Percentiles rank a stretch among this genome's conserved stretches.
Evolutionary conservation across 2,329 filamentous ascomycete genomes (phyloP).

Genomic region (Nannizziopsis arthrosporioides): DNA sequence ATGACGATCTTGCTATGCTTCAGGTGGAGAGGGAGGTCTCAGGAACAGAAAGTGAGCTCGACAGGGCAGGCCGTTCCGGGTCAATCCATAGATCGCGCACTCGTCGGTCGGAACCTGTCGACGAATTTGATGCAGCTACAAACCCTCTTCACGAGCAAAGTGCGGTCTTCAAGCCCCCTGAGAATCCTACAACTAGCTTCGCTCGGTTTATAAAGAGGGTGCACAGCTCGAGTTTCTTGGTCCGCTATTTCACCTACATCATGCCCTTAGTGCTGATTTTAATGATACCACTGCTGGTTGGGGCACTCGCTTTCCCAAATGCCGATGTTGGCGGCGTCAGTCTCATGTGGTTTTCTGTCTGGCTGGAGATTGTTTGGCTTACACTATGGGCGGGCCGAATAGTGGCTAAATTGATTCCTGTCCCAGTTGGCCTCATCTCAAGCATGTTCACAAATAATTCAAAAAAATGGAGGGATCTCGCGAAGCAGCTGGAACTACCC

Average conservation of each 20-base stretch:
- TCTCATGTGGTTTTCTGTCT: slow-evolving; percentile 85
- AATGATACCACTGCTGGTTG: slow-evolving; percentile 56
- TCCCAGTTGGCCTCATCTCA: slow-evolving; percentile 50
- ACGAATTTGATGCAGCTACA: slow-evolving; percentile 56
- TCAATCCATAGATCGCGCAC: slow-evolving; percentile 44
- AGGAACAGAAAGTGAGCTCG: slow-evolving; percentile 23
- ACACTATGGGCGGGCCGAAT: slow-evolving; percentile 71
- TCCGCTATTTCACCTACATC: slow-evolving; percentile 63
- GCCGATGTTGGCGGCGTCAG: slow-evolving; percentile 61
- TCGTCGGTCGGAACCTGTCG: slow-evolving; percentile 44
- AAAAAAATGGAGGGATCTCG: slow-evolving; percentile 90
- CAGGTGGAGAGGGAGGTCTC: slow-evolving; percentile 48
- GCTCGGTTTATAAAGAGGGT: slow-evolving; percentile 54
- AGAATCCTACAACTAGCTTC: slow-evolving; percentile 49
- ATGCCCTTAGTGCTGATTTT: slow-evolving; percentile 52
- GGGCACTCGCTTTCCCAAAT: slow-evolving; percentile 46
- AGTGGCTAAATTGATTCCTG: slow-evolving; percentile 53
- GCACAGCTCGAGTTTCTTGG: slow-evolving; percentile 53
- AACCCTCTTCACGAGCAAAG: slow-evolving; percentile 58
- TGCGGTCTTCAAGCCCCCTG: slow-evolving; percentile 52
- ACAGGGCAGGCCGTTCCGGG: slow-evolving; percentile 23
- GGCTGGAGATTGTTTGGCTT: slow-evolving; percentile 88
- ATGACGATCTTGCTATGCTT: slow-evolving; percentile 55
- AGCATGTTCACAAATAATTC: slow-evolving; percentile 72
- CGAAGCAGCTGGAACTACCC: slow-evolving; percentile 71